Evolutionary conservation across 2,329 filamentous ascomycete species (phyloP), one percentile per base, ranked within the genome.

Genomic region (Huntiella moniliformis): DNA sequence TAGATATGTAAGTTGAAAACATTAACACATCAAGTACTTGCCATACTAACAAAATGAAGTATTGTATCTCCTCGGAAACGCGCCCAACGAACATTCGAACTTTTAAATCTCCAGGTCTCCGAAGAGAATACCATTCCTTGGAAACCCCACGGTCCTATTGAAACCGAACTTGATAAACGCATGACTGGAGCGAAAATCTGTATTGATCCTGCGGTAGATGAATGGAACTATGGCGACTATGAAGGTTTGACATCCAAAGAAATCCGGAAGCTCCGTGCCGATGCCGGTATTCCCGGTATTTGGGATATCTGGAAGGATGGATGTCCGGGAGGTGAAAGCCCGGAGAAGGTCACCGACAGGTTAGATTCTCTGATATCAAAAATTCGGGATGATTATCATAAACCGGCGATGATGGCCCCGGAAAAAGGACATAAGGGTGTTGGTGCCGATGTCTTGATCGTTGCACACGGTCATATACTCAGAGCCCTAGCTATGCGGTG

Each of bases 281-380:
- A 70, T 54, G 64, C 74, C 49, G 82, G 81, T 5, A 63, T 71
- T 15, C 53, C 65, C 36, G 67, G 64, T 3, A 59, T 63, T 17
- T 92, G 84, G 84, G 81, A 91, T 62, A 92, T 93, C 52, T 93
- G 85, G 85, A 67, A 66, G n/a, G 84, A 92, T 57, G 85, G 85
- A 0, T 93, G 85, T 61, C 80, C 79, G 1, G 82, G 78, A 3
- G 86, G 86, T 59, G 85, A 93, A 65, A 76, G 70, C 38, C 82
- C 87, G 0, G 65, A 74, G 36, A 74, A 94, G 47, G 71, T 94
- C 36, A 80, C 78, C 0, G 60, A 65, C 31, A 72, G 87, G 1
- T 64, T 93, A 1, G 86, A 95, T 58, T 65, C 67, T 2, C 60
- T 95, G 49, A 93, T 95, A 54, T 58, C 63, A 11, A 79, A 87